A percentile compares a stretch with the other conserved stretches of the same genome.
phyloP scores from a whole-genome alignment of 1,284 basidiomycete species.

The Tetrapyrgos nigripes region DNA sequence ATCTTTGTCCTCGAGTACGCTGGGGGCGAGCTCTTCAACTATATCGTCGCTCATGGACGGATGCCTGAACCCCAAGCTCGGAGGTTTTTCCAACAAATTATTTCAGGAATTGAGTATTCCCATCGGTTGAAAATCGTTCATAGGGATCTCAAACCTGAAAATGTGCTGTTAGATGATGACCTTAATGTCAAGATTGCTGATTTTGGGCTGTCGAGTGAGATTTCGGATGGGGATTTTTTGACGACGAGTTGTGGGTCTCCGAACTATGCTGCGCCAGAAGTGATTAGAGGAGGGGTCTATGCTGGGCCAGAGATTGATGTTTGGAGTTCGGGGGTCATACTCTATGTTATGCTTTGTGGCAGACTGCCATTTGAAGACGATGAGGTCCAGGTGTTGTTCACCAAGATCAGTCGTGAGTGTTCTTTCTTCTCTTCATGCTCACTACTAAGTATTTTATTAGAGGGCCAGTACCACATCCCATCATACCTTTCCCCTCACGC shows the following conservation, averaged over 20 bases:
- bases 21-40: slow-evolving; percentile 94
- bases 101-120: slow-evolving; percentile 94
- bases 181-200: slow-evolving; percentile 95
- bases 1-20: slow-evolving; percentile 97
- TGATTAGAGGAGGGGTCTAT: slow-evolving; percentile 91
- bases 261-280: slow-evolving; percentile 96
- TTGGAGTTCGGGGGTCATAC: slow-evolving; percentile 96
- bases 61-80: slow-evolving; percentile 88
- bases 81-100: slow-evolving; percentile 95
- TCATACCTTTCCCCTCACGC: slow-evolving; percentile 81
- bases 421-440: neutral
- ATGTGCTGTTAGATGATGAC: slow-evolving; percentile 80
- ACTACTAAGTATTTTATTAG: slow-evolving; percentile 43
- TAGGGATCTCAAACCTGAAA: slow-evolving; percentile 95
- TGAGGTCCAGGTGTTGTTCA: slow-evolving; percentile 89
- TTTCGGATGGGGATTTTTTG: slow-evolving; percentile 93
- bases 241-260: slow-evolving; percentile 96
- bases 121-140: slow-evolving; percentile 95
- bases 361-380: slow-evolving; percentile 95
- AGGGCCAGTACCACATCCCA: slow-evolving; percentile 87
- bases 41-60: slow-evolving; percentile 88
- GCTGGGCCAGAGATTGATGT: slow-evolving; percentile 97
- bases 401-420: slow-evolving; percentile 87
- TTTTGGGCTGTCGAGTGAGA: slow-evolving; percentile 93
- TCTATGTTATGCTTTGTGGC: slow-evolving; percentile 95